Conservation (phyloP, 257 asterid species). For the Perilla frutescens region DNA sequence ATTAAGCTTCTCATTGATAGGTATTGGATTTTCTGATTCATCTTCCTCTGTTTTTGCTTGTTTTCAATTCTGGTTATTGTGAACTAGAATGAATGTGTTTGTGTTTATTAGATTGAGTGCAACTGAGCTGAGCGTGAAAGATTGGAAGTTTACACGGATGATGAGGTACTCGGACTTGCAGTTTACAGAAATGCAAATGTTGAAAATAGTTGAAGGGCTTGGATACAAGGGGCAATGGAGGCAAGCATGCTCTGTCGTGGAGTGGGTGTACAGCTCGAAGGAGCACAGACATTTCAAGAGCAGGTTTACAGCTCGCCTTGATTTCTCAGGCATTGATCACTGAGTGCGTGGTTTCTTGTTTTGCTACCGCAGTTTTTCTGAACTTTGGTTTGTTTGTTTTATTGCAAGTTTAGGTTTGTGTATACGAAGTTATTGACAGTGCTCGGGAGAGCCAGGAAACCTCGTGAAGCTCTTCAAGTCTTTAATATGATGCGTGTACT, state of each 20-base stretch:
- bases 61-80: neutral
- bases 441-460: conserved; percentile 78
- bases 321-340: conserved; percentile 19
- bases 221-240: conserved; percentile 83
- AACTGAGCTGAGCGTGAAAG: conserved; percentile 61
- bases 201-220: conserved; percentile 81
- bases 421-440: conserved; percentile 83
- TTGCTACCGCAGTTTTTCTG: conserved; percentile 12
- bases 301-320: conserved; percentile 49
- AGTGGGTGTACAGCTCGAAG: conserved; percentile 79
- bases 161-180: conserved; percentile 84
- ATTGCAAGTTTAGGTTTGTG: conserved; percentile 71
- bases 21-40: conserved; percentile 38
- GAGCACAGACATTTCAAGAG: conserved; percentile 72
- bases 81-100: conserved; percentile 14
- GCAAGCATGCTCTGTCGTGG: conserved; percentile 79
- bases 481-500: conserved; percentile 90
- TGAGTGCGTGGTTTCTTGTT: conserved; percentile 12
- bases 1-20: conserved; percentile 64
- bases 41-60: conserved; percentile 5
- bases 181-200: conserved; percentile 85
- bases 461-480: conserved; percentile 77
- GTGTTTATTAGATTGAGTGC: conserved; percentile 61
- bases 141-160: conserved; percentile 80
- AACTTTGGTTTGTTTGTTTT: conserved; percentile 25